Percentiles rank a stretch among this genome's conserved stretches.
phyloP scores from a whole-genome alignment of 2,329 filamentous ascomycete genomes.

The Cladorrhinum sp. region DNA sequence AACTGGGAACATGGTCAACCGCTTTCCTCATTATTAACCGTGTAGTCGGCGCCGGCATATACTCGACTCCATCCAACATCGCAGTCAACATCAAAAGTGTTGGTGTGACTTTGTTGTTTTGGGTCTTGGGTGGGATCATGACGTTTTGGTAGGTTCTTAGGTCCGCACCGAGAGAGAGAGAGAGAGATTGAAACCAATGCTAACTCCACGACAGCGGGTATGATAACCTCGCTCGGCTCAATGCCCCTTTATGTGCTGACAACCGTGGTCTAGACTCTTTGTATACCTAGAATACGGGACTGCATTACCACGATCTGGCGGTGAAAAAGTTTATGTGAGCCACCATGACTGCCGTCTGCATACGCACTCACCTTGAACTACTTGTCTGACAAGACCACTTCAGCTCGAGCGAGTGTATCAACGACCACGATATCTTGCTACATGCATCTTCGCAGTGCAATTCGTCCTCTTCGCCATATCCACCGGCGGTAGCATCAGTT shows the following conservation, averaged over 20 bases:
- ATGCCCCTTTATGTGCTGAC: constrained; percentile 1
- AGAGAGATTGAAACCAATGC: too few species aligned
- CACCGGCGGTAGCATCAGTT: constrained; percentile 35
- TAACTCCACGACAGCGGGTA: constrained; percentile 25
- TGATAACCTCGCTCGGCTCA: neutral
- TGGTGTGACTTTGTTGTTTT: constrained; percentile 46
- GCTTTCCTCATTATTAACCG: constrained; percentile 47
- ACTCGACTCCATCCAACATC: constrained; percentile 46
- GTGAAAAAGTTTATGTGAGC: constrained; percentile 42
- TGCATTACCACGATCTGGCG: constrained; percentile 44
- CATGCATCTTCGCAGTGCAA: constrained; percentile 37
- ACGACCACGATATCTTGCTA: constrained; percentile 34
- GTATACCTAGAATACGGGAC: constrained; percentile 50
- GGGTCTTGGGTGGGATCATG: constrained; percentile 47
- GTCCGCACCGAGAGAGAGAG: neutral
- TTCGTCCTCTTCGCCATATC: constrained; percentile 38
- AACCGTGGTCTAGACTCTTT: constrained; percentile 25
- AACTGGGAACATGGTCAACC: constrained; percentile 32
- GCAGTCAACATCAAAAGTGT: constrained; percentile 43
- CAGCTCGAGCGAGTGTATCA: constrained; percentile 35
- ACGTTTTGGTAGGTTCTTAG: constrained; percentile 40
- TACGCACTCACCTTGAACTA: neutral
- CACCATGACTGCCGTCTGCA: neutral
- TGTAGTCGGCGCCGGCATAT: constrained; percentile 49
- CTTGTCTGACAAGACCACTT: constrained; percentile 4